Conservation (phyloP, 2,329 filamentous ascomycete species). For the Cryphonectria nitschkei region DNA sequence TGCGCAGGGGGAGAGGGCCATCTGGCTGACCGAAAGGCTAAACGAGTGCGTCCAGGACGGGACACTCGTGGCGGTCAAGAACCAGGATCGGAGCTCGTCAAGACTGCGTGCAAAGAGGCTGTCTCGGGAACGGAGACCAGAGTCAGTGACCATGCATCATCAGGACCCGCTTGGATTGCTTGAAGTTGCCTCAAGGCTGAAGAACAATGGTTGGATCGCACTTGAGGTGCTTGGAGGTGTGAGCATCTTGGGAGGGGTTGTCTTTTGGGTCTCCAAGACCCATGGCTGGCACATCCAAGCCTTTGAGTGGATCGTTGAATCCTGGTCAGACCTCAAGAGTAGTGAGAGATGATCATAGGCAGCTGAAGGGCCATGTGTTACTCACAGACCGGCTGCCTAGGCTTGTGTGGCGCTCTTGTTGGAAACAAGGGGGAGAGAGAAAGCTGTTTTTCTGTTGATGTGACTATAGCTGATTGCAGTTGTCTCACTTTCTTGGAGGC, state of each 20-base stretch:
- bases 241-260: constrained; percentile 73
- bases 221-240: constrained; percentile 76
- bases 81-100: constrained; percentile 18
- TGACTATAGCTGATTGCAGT: neutral
- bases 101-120: constrained; percentile 18
- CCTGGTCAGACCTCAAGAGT: constrained; percentile 39
- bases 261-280: constrained; percentile 57
- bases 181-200: constrained; percentile 68
- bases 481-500: constrained; percentile 2
- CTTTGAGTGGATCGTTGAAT: constrained; percentile 35
- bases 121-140: neutral
- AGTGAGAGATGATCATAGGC: constrained; percentile 29
- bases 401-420: neutral
- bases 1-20: constrained; percentile 63
- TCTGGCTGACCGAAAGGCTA: constrained; percentile 70
- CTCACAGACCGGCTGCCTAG: neutral
- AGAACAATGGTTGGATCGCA: constrained; percentile 65
- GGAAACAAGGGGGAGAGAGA: neutral
- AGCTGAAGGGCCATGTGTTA: neutral
- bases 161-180: constrained; percentile 82
- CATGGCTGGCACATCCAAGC: constrained; percentile 36
- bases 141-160: constrained; percentile 38
- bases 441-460: neutral
- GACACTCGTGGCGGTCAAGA: constrained; percentile 54
- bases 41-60: constrained; percentile 71